Percentiles rank a stretch among this genome's conserved stretches.
phyloP scores from a whole-genome alignment of 371 early-diverging fungal species.

The Aphelidium insulamus region DNA sequence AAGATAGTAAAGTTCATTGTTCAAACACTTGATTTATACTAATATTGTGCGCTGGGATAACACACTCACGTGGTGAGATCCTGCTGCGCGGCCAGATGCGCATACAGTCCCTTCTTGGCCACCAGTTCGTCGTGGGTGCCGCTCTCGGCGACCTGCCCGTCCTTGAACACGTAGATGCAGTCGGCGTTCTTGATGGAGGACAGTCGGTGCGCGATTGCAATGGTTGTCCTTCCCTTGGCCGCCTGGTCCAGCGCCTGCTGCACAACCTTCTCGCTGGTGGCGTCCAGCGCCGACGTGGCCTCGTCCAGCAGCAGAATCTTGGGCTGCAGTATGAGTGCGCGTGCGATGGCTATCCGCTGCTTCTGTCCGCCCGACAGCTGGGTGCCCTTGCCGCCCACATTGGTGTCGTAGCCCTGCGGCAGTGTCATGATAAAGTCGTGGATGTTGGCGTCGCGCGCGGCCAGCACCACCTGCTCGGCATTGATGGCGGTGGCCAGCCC shows the following conservation, averaged over 20 bases:
- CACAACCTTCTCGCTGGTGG: slow-evolving; percentile 14
- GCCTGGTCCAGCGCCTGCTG: slow-evolving; percentile 16
- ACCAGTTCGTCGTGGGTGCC: slow-evolving; percentile 73
- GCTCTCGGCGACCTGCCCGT: slow-evolving; percentile 60
- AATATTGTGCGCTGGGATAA: too few relatives aligned
- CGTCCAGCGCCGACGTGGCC: slow-evolving; percentile 20
- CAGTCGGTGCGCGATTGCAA: slow-evolving; percentile 26
- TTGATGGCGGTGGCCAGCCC: slow-evolving; percentile 21
- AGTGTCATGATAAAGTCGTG: slow-evolving; percentile 45
- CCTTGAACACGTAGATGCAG: too few relatives aligned
- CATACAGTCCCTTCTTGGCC: too few relatives aligned
- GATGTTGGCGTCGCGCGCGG: slow-evolving; percentile 26
- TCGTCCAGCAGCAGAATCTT: slow-evolving; percentile 13
- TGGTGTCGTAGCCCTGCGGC: slow-evolving; percentile 51
- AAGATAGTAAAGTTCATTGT: too few relatives aligned
- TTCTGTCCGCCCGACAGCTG: slow-evolving; percentile 18
- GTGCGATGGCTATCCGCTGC: slow-evolving; percentile 14
- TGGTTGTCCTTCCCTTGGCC: slow-evolving; percentile 23
- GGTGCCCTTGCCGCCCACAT: slow-evolving; percentile 60
- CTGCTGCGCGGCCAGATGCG: too few relatives aligned
- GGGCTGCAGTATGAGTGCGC: too few relatives aligned
- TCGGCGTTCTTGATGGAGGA: too few relatives aligned
- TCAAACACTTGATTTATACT: too few relatives aligned
- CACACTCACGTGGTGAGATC: too few relatives aligned
- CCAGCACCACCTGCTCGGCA: slow-evolving; percentile 17